phyloP scores from a whole-genome alignment of 352 stramenopile species.

The Globisporangium takayamanum region DNA sequence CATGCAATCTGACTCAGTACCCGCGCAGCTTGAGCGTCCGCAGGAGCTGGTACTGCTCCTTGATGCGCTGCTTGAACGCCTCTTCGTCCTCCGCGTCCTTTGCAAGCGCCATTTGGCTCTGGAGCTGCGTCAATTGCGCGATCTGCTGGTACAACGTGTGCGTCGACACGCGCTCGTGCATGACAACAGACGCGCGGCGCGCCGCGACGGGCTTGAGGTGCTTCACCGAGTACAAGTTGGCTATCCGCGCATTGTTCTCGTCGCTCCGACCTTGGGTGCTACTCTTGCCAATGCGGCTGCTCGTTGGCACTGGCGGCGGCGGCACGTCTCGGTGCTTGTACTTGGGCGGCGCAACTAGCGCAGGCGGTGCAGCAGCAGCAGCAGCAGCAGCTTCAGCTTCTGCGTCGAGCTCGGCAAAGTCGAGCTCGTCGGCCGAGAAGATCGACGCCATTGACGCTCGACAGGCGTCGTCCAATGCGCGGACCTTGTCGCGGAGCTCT shows the following conservation, averaged over 20 bases:
- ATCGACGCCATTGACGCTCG: slow-evolving; percentile 51
- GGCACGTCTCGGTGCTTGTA: slow-evolving; percentile 12
- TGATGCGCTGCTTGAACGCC: slow-evolving; percentile 43
- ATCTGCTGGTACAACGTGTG: slow-evolving; percentile 43
- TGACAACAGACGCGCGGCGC: slow-evolving; percentile 14
- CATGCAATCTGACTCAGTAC: slow-evolving; percentile 4
- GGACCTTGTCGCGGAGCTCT: slow-evolving; percentile 31
- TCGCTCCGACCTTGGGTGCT: neutral
- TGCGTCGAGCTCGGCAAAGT: slow-evolving; percentile 28
- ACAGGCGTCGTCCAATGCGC: slow-evolving; percentile 43
- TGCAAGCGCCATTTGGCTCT: slow-evolving; percentile 41
- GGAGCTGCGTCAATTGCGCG: slow-evolving; percentile 41
- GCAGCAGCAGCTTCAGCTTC: neutral
- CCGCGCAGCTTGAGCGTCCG: slow-evolving; percentile 37
- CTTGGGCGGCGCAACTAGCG: slow-evolving; percentile 4
- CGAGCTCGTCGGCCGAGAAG: slow-evolving; percentile 41
- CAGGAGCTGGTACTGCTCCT: slow-evolving; percentile 50
- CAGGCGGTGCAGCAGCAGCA: neutral
- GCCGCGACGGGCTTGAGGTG: slow-evolving; percentile 7
- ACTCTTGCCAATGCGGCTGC: neutral
- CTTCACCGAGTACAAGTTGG: slow-evolving; percentile 15
- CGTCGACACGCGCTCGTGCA: slow-evolving; percentile 35
- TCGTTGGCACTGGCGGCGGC: neutral
- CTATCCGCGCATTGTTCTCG: slow-evolving; percentile 16
- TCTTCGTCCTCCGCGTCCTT: slow-evolving; percentile 40